phyloP scores from a whole-genome alignment of 2,329 filamentous ascomycete species.

The Aspergillus jensenii region DNA sequence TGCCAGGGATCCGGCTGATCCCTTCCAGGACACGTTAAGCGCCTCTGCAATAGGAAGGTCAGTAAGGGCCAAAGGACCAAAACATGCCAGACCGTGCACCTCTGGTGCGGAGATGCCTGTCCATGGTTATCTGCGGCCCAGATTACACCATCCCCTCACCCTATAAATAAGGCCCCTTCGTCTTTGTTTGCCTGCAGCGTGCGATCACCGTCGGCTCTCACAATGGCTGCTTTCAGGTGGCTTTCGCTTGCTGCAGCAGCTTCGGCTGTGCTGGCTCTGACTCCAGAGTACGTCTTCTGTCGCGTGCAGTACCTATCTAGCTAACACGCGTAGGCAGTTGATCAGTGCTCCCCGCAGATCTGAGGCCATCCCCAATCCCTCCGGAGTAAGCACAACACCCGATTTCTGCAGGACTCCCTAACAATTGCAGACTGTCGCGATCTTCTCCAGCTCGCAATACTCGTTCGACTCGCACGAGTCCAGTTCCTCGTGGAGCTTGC shows the following conservation, averaged over 20 bases:
- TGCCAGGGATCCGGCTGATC: not conserved
- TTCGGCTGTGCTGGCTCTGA: conserved; percentile 25
- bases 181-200: not conserved
- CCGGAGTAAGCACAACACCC: conserved; percentile 30
- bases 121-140: not conserved
- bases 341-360: conserved; percentile 39
- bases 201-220: not conserved
- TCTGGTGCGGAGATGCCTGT: not conserved
- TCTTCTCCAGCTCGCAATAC: conserved; percentile 68
- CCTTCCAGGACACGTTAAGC: not conserved
- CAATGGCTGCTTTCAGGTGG: conserved; percentile 27
- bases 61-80: not conserved
- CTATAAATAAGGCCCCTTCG: not conserved
- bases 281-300: conserved; percentile 27
- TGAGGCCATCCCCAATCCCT: conserved; percentile 39
- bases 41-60: not conserved
- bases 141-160: not conserved
- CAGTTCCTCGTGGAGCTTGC: conserved; percentile 61
- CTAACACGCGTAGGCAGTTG: conserved; percentile 27
- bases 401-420: not conserved
- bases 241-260: conserved; percentile 24
- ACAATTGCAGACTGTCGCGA: conserved; percentile 38
- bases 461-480: conserved; percentile 74
- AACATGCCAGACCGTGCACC: not conserved
- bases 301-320: not conserved